Base-by-base conservation (phyloP, 75 land plant genomes). In the Pinus albicaulis region DNA sequence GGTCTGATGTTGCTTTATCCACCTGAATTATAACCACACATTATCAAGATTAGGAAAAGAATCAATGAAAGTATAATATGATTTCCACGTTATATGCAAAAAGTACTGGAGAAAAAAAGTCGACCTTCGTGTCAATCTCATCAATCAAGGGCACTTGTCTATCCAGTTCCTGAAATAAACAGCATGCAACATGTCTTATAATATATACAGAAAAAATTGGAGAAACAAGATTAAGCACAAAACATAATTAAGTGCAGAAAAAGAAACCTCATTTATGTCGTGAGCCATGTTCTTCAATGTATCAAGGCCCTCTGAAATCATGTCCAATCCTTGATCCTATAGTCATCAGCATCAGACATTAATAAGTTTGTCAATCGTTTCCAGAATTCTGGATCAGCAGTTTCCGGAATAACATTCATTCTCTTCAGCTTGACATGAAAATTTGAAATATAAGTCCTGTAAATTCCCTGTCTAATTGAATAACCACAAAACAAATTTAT, bases 81-180 rank as follows among this genome's bases (percentile, higher is more conserved):
- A 44, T 48, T 48, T 48, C 53, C 53, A 48, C 53, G 10, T 48
- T 48, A 48, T 48, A 48, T 48, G 10, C 53, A 48, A 48, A 48
- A 38, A 0, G 41, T 48, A 48, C 1, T 48, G 53, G 53, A 48
- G 53, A 77, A 22, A 59, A 59, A 69, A 61, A 16, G 15, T 72
- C 44, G 16, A 95, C 98, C 95, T 95, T 95, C 7, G 88, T 80
- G 62, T 92, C 98, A 71, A 92, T 93, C 81, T 95, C 98, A 80
- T 95, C 98, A 78, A 95, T 90, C 68, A 95, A 71, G 60, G 98
- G 98, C 36, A 89, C 93, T 85, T 95, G 98, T 76, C 91, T 90
- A 76, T 95, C 95, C 77, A 95, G 19, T 83, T 95, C 98, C 98
- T 95, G 88, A 77, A 34, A 75, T 20, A 75, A 75, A 38, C 24